phyloP scores from a whole-genome alignment of 2,329 filamentous ascomycete species.

The Amphichorda felina region DNA sequence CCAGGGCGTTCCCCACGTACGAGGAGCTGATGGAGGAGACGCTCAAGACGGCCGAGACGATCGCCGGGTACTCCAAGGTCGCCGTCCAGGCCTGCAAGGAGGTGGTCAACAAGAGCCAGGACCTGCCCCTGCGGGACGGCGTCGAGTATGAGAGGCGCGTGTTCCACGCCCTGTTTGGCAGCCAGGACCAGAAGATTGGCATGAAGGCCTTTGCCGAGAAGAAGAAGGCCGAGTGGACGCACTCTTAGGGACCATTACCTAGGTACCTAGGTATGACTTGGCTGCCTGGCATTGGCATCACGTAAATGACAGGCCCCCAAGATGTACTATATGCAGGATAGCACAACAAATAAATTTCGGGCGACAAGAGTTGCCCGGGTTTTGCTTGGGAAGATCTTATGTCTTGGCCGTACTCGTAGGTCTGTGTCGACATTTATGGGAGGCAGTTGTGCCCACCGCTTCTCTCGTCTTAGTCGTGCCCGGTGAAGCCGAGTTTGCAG shows the following conservation, averaged over 20 bases:
- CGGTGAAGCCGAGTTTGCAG: no score
- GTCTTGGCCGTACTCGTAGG: no score
- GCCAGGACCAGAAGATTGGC: conserved; percentile 92
- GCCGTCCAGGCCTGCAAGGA: conserved; percentile 87
- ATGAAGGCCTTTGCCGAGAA: conserved; percentile 95
- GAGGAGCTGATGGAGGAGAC: conserved; percentile 75
- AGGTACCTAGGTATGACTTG: no score
- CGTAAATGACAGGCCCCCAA: no score
- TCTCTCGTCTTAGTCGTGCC: no score
- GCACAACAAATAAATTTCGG: no score
- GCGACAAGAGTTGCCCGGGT: no score
- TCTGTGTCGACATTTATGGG: no score
- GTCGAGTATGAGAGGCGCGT: conserved; percentile 90
- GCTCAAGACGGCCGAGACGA: conserved; percentile 74
- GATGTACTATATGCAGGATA: background rate
- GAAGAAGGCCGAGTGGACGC: conserved; percentile 81
- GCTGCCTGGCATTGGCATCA: no score
- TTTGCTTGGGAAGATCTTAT: no score
- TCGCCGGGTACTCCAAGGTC: conserved; percentile 78
- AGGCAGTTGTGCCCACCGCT: no score
- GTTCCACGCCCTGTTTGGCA: conserved; percentile 90
- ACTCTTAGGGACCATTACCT: conserved; percentile 50
- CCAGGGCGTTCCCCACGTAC: conserved; percentile 65
- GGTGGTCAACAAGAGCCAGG: conserved; percentile 98
- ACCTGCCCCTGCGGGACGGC: conserved; percentile 74